A percentile compares a stretch with the other conserved stretches of the same genome.
phyloP scores from a whole-genome alignment of 78 protist genomes.

The Speleostelium caveatum region DNA sequence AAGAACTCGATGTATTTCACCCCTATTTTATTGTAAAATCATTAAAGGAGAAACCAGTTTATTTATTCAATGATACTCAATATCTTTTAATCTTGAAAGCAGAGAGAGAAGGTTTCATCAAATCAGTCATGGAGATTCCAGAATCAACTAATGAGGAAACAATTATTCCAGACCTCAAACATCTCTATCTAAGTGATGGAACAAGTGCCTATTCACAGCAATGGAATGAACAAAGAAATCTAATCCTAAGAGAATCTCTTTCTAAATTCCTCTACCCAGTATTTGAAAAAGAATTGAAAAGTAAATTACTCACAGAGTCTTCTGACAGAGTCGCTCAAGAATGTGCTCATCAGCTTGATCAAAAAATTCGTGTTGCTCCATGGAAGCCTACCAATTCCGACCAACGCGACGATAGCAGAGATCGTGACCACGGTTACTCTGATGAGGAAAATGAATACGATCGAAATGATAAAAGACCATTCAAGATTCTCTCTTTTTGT shows the following conservation, averaged over 20 bases:
- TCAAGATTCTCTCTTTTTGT: constrained; percentile 36
- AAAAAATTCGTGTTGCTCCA: constrained; percentile 63
- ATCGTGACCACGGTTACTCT: not conserved
- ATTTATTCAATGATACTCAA: constrained; percentile 49
- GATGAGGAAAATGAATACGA: constrained; percentile 62
- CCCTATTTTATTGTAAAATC: constrained; percentile 53
- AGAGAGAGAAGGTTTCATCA: constrained; percentile 78
- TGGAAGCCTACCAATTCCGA: constrained; percentile 39
- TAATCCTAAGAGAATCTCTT: constrained; percentile 49
- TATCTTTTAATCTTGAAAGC: constrained; percentile 75
- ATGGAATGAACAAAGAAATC: constrained; percentile 75
- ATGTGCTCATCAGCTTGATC: constrained; percentile 47
- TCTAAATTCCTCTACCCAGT: constrained; percentile 55
- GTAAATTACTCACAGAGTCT: constrained; percentile 58
- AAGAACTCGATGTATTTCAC: constrained; percentile 76
- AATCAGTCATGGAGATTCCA: constrained; percentile 43
- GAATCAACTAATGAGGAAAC: constrained; percentile 14
- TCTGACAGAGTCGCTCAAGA: constrained; percentile 59
- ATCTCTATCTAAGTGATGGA: constrained; percentile 44
- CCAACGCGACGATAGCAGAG: too few relatives aligned
- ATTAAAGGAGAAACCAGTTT: constrained; percentile 60
- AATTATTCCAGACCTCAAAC: constrained; percentile 52
- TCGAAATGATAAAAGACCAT: not conserved
- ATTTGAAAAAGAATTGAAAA: constrained; percentile 70
- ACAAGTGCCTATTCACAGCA: constrained; percentile 45